A percentile compares a stretch with the other conserved stretches of the same genome.
Evolutionary conservation across 73 alveolate species (phyloP).

Genomic region (Stentor roeselii): DNA sequence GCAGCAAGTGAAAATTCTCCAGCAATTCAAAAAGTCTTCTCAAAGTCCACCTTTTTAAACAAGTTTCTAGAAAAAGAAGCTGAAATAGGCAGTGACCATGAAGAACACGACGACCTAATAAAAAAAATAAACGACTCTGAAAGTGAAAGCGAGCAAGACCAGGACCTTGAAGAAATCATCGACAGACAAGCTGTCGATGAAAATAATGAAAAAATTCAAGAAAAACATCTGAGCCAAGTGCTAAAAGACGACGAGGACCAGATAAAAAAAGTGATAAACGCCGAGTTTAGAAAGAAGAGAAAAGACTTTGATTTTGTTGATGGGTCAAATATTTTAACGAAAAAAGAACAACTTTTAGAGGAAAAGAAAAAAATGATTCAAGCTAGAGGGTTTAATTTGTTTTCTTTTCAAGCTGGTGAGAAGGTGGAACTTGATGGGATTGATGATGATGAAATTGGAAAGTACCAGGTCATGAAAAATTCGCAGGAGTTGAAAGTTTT

Average conservation of each 20-base stretch:
- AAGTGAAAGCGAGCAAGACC: neutral
- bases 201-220: neutral
- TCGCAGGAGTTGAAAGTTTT: neutral
- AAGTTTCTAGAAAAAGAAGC: constrained; percentile 17
- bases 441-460: constrained; percentile 3
- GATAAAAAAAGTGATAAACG: constrained; percentile 18
- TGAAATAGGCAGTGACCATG: constrained; percentile 24
- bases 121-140: neutral
- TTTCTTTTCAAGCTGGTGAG: neutral
- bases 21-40: neutral
- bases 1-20: neutral
- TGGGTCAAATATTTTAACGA: neutral
- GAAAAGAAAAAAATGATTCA: neutral
- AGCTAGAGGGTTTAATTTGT: neutral
- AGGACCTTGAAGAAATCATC: constrained; percentile 10
- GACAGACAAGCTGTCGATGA: constrained; percentile 3
- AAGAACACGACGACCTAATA: constrained; percentile 5
- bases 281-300: constrained; percentile 18
- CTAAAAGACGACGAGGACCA: neutral
- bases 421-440: neutral
- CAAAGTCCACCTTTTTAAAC: neutral
- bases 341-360: neutral
- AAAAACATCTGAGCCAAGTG: neutral
- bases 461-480: neutral
- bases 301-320: neutral